phyloP scores from a whole-genome alignment of 2,329 filamentous ascomycete genomes.

The Rasamsonia emersonii region DNA sequence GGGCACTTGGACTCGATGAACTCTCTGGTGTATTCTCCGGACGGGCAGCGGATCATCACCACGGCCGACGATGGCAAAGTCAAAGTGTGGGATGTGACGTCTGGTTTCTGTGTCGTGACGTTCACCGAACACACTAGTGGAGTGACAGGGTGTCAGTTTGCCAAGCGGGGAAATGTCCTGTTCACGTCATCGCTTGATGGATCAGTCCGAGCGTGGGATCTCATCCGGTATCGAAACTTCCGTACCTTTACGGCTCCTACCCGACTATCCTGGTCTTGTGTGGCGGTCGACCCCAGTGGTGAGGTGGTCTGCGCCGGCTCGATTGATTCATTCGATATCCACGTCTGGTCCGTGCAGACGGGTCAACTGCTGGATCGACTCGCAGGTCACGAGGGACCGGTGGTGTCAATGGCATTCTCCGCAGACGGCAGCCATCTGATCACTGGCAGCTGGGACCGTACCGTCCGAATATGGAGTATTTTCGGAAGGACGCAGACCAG shows the following conservation, averaged over 20 bases:
- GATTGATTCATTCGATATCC: slow-evolving; percentile 90
- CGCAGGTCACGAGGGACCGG: slow-evolving; percentile 86
- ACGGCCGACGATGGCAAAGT: slow-evolving; percentile 95
- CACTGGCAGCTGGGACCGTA: slow-evolving; percentile 94
- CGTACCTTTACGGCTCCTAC: slow-evolving; percentile 92
- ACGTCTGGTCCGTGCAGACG: slow-evolving; percentile 98
- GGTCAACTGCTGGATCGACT: slow-evolving; percentile 88
- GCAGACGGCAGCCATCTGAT: slow-evolving; percentile 76
- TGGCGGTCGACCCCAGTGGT: slow-evolving; percentile 94
- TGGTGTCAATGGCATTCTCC: slow-evolving; percentile 80
- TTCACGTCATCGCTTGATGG: slow-evolving; percentile 95
- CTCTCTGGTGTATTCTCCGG: slow-evolving; percentile 82
- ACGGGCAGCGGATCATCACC: slow-evolving; percentile 87
- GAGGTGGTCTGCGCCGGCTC: slow-evolving; percentile 95
- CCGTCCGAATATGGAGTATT: slow-evolving; percentile 91
- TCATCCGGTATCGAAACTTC: slow-evolving; percentile 94
- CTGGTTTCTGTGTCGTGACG: slow-evolving; percentile 94
- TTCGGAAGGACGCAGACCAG: slow-evolving; percentile 91
- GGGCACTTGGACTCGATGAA: slow-evolving; percentile 97
- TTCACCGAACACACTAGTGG: slow-evolving; percentile 95
- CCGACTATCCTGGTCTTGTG: slow-evolving; percentile 80
- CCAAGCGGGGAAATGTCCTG: slow-evolving; percentile 87
- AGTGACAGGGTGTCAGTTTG: slow-evolving; percentile 86
- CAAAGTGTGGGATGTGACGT: slow-evolving; percentile 95
- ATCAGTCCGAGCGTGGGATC: slow-evolving; percentile 89